Conservation (phyloP, 768 basidiomycete genomes). For the Scleroderma bovista region DNA sequence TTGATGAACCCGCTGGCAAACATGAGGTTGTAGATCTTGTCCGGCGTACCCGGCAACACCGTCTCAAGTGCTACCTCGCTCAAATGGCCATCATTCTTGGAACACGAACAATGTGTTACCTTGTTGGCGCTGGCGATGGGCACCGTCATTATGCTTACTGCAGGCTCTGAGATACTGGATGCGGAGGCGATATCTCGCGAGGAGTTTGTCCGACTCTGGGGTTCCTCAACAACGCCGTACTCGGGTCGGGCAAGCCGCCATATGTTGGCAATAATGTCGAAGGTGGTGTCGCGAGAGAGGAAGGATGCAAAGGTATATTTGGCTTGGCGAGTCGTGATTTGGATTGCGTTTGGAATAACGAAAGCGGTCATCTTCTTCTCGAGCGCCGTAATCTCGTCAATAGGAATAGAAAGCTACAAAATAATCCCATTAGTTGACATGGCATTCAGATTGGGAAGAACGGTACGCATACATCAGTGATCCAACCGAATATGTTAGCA, state of each 20-base stretch:
- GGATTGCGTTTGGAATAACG: slow-evolving; percentile 95
- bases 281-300: slow-evolving; percentile 92
- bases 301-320: slow-evolving; percentile 97
- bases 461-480: slow-evolving; percentile 74
- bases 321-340: slow-evolving; percentile 72
- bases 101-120: slow-evolving; percentile 71
- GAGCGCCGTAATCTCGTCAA: slow-evolving; percentile 77
- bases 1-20: slow-evolving; percentile 95
- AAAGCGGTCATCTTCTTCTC: slow-evolving; percentile 99
- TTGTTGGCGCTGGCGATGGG: slow-evolving; percentile 33
- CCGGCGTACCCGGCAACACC: slow-evolving; percentile 84
- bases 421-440: slow-evolving; percentile 5
- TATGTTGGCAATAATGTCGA: slow-evolving; percentile 92
- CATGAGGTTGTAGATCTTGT: slow-evolving; percentile 93
- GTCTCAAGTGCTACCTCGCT: slow-evolving; percentile 71
- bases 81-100: slow-evolving; percentile 63
- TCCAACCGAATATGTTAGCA: slow-evolving; percentile 99
- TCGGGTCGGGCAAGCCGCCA: slow-evolving; percentile 89
- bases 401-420: slow-evolving; percentile 75
- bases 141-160: neutral
- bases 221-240: slow-evolving; percentile 28
- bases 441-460: neutral
- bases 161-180: slow-evolving; percentile 14
- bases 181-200: slow-evolving; percentile 15
- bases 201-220: slow-evolving; percentile 13